phyloP scores from a whole-genome alignment of 1,284 basidiomycete species.

The Boletellus deceptivus region DNA sequence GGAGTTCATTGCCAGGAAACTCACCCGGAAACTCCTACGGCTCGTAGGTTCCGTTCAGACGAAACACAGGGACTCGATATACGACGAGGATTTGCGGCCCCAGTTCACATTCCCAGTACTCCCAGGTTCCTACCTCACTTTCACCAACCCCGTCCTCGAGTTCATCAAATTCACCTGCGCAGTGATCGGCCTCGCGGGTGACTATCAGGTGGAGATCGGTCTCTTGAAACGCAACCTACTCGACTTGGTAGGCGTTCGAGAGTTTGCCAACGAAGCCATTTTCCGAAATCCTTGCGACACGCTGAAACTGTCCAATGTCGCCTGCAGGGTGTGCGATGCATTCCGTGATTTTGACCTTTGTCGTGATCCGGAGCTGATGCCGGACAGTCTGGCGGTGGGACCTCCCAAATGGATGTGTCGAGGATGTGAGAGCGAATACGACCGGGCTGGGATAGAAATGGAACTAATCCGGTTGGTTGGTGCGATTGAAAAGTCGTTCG shows the following conservation, averaged over 20 bases:
- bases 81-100: conserved; percentile 56
- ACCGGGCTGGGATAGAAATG: conserved; percentile 83
- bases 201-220: conserved; percentile 83
- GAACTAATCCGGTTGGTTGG: conserved; percentile 79
- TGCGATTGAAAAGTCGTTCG: conserved; percentile 70
- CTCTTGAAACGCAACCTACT: conserved; percentile 88
- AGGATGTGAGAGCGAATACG: conserved; percentile 85
- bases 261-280: conserved; percentile 81
- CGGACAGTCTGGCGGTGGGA: conserved; percentile 47
- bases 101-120: conserved; percentile 82
- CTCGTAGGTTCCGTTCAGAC: conserved; percentile 69
- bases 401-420: conserved; percentile 62
- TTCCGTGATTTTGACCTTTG: conserved; percentile 94
- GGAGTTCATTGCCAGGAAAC: conserved; percentile 75
- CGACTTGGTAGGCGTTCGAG: conserved; percentile 84
- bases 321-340: conserved; percentile 88
- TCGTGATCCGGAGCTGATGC: conserved; percentile 85
- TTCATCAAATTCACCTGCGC: conserved; percentile 90
- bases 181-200: conserved; percentile 74
- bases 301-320: conserved; percentile 83
- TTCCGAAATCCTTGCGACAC: conserved; percentile 95
- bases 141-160: conserved; percentile 82
- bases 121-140: conserved; percentile 80
- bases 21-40: conserved; percentile 83
- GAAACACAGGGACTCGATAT: conserved; percentile 59